Base-by-base conservation (phyloP, 2,329 filamentous ascomycete species). In the Colletotrichum gigasporum region DNA sequence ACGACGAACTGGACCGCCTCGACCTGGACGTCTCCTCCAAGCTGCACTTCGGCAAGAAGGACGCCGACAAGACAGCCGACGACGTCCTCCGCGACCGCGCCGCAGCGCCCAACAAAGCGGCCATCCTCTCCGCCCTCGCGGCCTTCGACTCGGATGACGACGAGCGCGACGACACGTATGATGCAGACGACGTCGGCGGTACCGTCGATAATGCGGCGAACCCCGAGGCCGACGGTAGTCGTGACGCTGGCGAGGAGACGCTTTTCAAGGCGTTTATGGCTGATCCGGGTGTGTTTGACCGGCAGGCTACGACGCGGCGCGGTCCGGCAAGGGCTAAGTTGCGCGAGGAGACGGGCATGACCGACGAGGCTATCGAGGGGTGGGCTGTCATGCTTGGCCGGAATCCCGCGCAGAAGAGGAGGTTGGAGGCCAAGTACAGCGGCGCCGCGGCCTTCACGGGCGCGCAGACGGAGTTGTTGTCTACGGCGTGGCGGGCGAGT, bases 111-210 rank as follows among this genome's bases (percentile, higher is more conserved):
- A 89, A 90, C 71, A 97, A 96, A 79, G 92, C 93, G 0, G 91
- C 93, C 10, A 97, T 97, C 70, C 80, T 97, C 22, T 92, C 94
- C 3, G 95, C 95, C 0, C 86, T 98, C 2, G 93, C 93, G 14
- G 86, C 91, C 1, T 97, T 98, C 69, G 94, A 98, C 78, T 91
- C 90, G 0, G 95, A 98, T 71, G 96, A 98, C 69, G 96, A 99
- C 75, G 96, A 99, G 79, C 88, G 94, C 34, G 96, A 99, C 75
- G 96, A 99, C 75, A 98, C 95, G 0, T 99, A 99, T 74, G 96
- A 99, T 71, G 88, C 90, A 2, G 93, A 89, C 51, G 96, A 98
- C 72, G 93, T 98, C 2, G 96, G 96, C 34, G 94, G 95, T 20
- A 92, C 92, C 0, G 89, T 97, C 3, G 94, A 97, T 70, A 83